Percentiles rank a stretch among this genome's conserved stretches.
Conservation (phyloP, 305 asterid species). For the Nicotiana rustica region DNA sequence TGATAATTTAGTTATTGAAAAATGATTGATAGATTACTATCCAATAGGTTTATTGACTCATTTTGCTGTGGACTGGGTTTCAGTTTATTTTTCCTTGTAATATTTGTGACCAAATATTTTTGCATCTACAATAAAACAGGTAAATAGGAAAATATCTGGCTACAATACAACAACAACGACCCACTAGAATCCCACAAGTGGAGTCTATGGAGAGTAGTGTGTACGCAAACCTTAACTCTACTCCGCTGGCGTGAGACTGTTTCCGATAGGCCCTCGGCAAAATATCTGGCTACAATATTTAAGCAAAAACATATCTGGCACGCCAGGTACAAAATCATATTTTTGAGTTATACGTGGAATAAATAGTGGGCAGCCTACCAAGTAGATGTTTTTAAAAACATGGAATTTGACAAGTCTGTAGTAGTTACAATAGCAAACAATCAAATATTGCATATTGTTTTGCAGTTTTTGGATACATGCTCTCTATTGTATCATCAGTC, state of each 20-base stretch:
- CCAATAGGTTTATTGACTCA: background rate
- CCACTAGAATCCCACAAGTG: too few relatives aligned
- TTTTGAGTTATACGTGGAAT: background rate
- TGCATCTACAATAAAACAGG: slow-evolving; percentile 17
- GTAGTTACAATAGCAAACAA: background rate
- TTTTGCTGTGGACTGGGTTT: background rate
- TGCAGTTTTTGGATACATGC: background rate
- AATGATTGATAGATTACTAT: background rate
- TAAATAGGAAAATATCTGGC: background rate
- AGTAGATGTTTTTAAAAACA: background rate
- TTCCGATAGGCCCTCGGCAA: background rate
- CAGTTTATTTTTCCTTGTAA: background rate
- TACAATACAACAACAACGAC: background rate
- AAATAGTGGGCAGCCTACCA: background rate
- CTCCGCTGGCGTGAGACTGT: too few relatives aligned
- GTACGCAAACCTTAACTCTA: too few relatives aligned
- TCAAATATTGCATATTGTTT: slow-evolving; percentile 24
- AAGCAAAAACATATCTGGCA: background rate
- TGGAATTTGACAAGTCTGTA: background rate
- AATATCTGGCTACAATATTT: background rate
- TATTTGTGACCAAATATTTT: background rate
- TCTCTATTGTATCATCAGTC: background rate
- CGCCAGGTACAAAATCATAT: background rate
- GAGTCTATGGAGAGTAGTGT: too few relatives aligned
- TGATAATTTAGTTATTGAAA: background rate